Conservation (phyloP, 495 filamentous ascomycete species). For the Tuber umbilicatum region DNA sequence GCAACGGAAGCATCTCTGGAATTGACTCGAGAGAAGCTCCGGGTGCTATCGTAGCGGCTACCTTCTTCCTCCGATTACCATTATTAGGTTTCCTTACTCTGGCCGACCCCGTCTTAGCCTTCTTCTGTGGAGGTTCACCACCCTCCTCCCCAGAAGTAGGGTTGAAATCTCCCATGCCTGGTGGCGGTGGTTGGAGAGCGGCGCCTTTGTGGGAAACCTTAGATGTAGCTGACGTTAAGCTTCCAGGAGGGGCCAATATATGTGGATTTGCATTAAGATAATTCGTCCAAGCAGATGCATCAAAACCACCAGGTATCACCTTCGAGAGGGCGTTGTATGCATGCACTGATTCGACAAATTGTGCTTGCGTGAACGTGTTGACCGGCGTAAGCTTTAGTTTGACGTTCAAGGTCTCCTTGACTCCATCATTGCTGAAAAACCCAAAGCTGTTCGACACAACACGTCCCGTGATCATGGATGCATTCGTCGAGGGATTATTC, state of each 20-base stretch:
- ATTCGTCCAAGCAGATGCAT: constrained; percentile 61
- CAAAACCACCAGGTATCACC: constrained; percentile 57
- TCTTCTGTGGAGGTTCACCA: constrained; percentile 40
- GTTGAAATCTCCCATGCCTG: constrained; percentile 27
- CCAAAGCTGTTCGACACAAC: constrained; percentile 78
- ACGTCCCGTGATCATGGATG: constrained; percentile 75
- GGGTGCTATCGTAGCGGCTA: constrained; percentile 11
- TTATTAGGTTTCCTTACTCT: constrained; percentile 29
- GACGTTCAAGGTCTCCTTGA: constrained; percentile 88
- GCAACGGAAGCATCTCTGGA: constrained; percentile 25
- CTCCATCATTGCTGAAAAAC: constrained; percentile 67
- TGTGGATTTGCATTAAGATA: constrained; percentile 58
- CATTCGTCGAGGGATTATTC: constrained; percentile 46
- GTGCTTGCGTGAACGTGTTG: constrained; percentile 63
- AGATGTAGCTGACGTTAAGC: neutral
- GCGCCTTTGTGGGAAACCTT: constrained; percentile 26
- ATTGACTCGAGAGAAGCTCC: constrained; percentile 32
- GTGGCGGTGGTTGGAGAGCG: constrained; percentile 15
- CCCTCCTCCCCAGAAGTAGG: constrained; percentile 31
- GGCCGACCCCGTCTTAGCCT: constrained; percentile 25
- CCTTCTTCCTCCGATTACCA: constrained; percentile 32
- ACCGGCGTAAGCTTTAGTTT: constrained; percentile 82
- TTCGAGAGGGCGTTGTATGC: constrained; percentile 49
- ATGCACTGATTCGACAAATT: constrained; percentile 57
- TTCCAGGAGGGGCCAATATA: constrained; percentile 42